Evolutionary conservation across 208 protist genomes (phyloP).

Genomic region (Leishmania martiniquensis): DNA sequence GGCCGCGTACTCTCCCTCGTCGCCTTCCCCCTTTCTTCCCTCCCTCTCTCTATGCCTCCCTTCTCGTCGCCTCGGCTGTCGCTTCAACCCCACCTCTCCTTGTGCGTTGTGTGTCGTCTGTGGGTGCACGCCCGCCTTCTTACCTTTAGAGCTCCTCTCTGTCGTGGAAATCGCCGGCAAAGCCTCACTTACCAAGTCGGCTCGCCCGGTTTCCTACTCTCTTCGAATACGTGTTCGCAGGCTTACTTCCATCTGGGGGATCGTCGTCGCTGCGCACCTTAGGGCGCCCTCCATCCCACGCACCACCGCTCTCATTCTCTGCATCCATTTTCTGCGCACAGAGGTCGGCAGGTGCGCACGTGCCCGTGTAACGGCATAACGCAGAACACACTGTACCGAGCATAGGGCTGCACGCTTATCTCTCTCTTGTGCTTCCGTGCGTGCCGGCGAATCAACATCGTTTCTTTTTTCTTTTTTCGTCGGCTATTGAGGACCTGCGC

Average conservation of each 20-base stretch:
- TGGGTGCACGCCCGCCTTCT: not conserved
- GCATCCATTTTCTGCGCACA: not conserved
- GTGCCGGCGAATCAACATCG: not conserved
- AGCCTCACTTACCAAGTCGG: not conserved
- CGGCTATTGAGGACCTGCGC: too few species aligned
- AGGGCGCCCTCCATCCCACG: too few species aligned
- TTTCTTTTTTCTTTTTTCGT: not conserved
- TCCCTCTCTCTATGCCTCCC: not conserved
- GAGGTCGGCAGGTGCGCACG: not conserved
- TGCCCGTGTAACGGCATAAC: not conserved
- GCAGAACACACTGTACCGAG: not conserved
- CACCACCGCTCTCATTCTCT: not conserved
- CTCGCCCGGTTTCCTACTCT: not conserved
- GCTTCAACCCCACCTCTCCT: not conserved
- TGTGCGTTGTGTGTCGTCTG: not conserved
- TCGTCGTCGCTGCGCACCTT: not conserved
- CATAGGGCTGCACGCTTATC: not conserved
- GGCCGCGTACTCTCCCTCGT: not conserved
- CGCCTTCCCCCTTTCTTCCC: not conserved
- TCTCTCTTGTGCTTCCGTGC: not conserved
- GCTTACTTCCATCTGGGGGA: not conserved
- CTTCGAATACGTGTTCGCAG: too few species aligned
- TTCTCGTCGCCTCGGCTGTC: not conserved
- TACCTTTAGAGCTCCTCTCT: not conserved
- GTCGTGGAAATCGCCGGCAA: too few species aligned